phyloP scores from a whole-genome alignment of 495 filamentous ascomycete genomes.

The Bombardia bombarda region DNA sequence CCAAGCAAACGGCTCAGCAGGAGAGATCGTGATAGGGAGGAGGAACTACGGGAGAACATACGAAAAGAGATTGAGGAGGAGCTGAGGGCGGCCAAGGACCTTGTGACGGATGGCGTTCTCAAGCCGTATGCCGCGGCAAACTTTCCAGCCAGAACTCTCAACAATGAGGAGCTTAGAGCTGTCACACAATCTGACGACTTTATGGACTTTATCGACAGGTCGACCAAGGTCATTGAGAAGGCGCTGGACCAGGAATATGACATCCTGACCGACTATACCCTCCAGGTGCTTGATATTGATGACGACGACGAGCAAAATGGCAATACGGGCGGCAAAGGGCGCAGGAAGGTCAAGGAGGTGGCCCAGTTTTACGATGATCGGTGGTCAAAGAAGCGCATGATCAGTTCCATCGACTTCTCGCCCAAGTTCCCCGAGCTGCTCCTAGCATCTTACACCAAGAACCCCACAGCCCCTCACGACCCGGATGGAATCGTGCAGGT shows the following conservation, averaged over 20 bases:
- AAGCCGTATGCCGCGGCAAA: slow-evolving; percentile 39
- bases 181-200: slow-evolving; percentile 91
- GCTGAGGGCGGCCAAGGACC: slow-evolving; percentile 57
- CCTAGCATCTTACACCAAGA: slow-evolving; percentile 92
- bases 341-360: slow-evolving; percentile 75
- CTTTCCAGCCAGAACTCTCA: slow-evolving; percentile 76
- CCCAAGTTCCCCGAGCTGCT: slow-evolving; percentile 92
- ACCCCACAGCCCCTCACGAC: slow-evolving; percentile 88
- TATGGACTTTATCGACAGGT: slow-evolving; percentile 88
- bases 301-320: slow-evolving; percentile 78
- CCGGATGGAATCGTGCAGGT: slow-evolving; percentile 91
- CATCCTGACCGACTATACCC: slow-evolving; percentile 86
- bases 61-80: slow-evolving; percentile 90
- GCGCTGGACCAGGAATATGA: slow-evolving; percentile 90
- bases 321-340: slow-evolving; percentile 61
- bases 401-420: slow-evolving; percentile 86
- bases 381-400: slow-evolving; percentile 96
- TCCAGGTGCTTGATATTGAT: slow-evolving; percentile 62
- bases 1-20: slow-evolving; percentile 63
- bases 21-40: slow-evolving; percentile 70
- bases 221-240: slow-evolving; percentile 93
- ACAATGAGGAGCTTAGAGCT: slow-evolving; percentile 78
- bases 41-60: slow-evolving; percentile 78
- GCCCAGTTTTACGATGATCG: slow-evolving; percentile 89
- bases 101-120: slow-evolving; percentile 43